These are phyloP conservation scores for Paramecium sexaurelia DNA, from an alignment of 73 alveolate species.

Conservation along the genomic window DNA sequence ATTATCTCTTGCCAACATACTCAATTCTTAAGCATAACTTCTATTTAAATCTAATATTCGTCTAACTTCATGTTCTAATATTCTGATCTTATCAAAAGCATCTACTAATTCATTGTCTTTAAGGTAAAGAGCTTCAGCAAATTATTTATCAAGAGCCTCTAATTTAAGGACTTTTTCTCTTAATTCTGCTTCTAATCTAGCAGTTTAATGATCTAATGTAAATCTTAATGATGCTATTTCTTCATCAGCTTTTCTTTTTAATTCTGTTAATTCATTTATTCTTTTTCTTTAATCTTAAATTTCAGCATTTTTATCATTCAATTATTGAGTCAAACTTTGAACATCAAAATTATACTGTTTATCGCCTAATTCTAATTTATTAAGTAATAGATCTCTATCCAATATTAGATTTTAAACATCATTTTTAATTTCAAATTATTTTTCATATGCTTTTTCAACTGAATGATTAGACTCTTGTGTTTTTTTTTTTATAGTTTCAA, in stretches of 20 bases:
- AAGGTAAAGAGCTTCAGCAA: conserved; percentile 36
- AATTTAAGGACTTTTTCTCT: conserved; percentile 58
- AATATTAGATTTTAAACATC: conserved; percentile 55
- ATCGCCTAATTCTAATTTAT: conserved; percentile 64
- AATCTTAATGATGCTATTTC: conserved; percentile 65
- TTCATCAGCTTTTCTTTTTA: conserved; percentile 65
- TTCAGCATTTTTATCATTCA: conserved; percentile 67
- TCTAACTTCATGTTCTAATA: conserved; percentile 46
- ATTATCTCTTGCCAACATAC: conserved; percentile 48
- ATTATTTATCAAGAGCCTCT: conserved; percentile 55
- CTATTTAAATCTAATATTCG: conserved; percentile 39
- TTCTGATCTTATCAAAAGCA: conserved; percentile 54
- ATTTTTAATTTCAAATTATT: conserved; percentile 29
- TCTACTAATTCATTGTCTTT: conserved; percentile 57
- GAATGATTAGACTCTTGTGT: neutral
- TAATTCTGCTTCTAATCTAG: conserved; percentile 59
- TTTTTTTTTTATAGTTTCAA: neutral
- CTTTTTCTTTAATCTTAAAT: conserved; percentile 59
- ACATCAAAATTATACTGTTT: conserved; percentile 62
- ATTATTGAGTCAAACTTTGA: conserved; percentile 45
- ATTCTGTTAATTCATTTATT: conserved; percentile 56
- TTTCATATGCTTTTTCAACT: conserved; percentile 23
- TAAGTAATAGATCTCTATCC: conserved; percentile 52
- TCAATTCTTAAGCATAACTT: conserved; percentile 50
- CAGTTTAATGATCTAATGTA: conserved; percentile 51